Conservation (phyloP, 140 eudicot species). For the Stevia rebaudiana region DNA sequence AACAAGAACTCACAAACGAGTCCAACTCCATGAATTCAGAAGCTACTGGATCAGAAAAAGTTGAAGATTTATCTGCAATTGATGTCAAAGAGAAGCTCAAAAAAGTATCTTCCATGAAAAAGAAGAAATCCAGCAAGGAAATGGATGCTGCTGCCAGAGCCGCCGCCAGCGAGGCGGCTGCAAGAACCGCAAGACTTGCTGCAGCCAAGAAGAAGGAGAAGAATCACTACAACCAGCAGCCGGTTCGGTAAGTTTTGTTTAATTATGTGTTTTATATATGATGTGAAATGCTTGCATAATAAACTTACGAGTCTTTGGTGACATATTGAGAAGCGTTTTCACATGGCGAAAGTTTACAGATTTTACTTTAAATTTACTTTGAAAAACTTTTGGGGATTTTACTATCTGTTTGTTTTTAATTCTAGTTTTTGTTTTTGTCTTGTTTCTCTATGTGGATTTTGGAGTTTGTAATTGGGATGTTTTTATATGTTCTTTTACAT, state of each 20-base stretch:
- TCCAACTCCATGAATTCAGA: constrained; percentile 33
- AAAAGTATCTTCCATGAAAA: constrained; percentile 67
- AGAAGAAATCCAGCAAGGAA: constrained; percentile 82
- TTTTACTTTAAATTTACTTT: too few relatives aligned
- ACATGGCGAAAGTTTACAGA: too few relatives aligned
- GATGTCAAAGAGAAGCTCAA: constrained; percentile 72
- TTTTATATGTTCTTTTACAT: too few relatives aligned
- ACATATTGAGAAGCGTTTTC: too few relatives aligned
- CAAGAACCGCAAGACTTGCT: constrained; percentile 79
- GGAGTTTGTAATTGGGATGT: too few relatives aligned
- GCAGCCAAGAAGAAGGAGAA: constrained; percentile 98
- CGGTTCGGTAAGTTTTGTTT: constrained; percentile 58
- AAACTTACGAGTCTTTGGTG: too few relatives aligned
- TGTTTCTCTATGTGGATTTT: too few relatives aligned
- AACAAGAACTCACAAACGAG: constrained; percentile 43
- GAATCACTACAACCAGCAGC: constrained; percentile 98
- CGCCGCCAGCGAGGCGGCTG: constrained; percentile 90
- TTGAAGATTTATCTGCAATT: constrained; percentile 47
- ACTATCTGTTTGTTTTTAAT: too few relatives aligned
- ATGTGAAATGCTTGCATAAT: too few relatives aligned
- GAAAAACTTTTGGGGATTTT: too few relatives aligned
- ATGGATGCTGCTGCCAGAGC: constrained; percentile 86
- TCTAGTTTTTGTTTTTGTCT: too few relatives aligned
- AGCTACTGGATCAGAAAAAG: constrained; percentile 44
- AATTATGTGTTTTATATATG: too few relatives aligned